Base-by-base conservation (phyloP, 2,329 filamentous ascomycete genomes). In the Ascomycota sp. region DNA sequence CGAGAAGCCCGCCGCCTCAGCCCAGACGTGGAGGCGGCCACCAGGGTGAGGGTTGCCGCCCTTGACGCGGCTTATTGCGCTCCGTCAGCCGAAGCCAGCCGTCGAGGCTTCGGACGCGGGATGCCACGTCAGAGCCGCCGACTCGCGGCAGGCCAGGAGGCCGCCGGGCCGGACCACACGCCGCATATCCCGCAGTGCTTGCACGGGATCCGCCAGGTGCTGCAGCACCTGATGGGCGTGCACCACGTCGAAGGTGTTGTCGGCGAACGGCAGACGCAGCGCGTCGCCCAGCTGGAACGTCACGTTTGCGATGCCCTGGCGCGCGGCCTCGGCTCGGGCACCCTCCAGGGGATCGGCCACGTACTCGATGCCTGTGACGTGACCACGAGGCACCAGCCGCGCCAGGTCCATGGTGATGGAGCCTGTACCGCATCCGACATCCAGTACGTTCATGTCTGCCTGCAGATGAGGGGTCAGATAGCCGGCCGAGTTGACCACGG, bases 351-450 rank as follows among this genome's bases (percentile, higher is more conserved):
- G 48, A 0, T 36, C 36, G 3, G 33, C 36, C 1, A 49, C 50
- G 4, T 48, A 38, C 30, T 61, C 57, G 19, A 61, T 30, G 20
- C 56, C 57, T 7, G 48, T 43, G 7, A 55, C 44, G 3, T 36
- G 33, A 22, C 56, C 57, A 15, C 50, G 30, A 5, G 45, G 43
- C 1, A 51, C 53, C 26, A 48, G 40, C n/a, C 43, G 40, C 27
- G 47, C 48, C 19, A 63, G 44, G 22, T 52, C 53, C 0, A 47
- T 45, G 8, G 57, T 59, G 42, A 64, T 63, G 28, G 53, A 58
- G 4, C 58, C 60, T 0, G 60, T 56, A 0, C 60, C 60, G 40
- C 58, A 61, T 30, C 59, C 59, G 21, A 61, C 46, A 35, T 63
- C 59, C 30, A 63, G 53, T 27, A 63, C 46, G 13, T 35, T 39